phyloP scores from a whole-genome alignment of 352 stramenopile species.

The Aphanomyces stellatus region DNA sequence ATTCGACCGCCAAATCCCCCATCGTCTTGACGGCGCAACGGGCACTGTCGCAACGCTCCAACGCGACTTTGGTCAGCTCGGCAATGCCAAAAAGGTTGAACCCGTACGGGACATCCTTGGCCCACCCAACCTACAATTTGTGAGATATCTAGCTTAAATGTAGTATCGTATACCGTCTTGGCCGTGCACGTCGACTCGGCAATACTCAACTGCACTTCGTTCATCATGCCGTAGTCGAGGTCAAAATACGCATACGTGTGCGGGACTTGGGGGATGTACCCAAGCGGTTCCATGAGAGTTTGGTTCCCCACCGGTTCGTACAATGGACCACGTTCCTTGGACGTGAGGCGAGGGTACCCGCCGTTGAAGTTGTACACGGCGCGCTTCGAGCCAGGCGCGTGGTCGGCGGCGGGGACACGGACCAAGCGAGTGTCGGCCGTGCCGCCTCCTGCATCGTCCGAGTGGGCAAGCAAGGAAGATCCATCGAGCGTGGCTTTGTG shows the following conservation, averaged over 20 bases:
- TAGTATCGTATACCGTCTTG: conserved; percentile 35
- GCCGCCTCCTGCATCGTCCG: conserved; percentile 60
- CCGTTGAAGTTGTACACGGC: conserved; percentile 34
- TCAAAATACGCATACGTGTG: conserved; percentile 93
- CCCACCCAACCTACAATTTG: conserved; percentile 50
- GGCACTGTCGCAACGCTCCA: conserved; percentile 82
- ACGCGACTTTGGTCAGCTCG: conserved; percentile 84
- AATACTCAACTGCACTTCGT: conserved; percentile 91
- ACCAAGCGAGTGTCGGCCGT: conserved; percentile 87
- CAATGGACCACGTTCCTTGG: conserved; percentile 49
- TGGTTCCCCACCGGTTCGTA: conserved; percentile 43
- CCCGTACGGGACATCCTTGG: conserved; percentile 43
- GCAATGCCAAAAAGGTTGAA: conserved; percentile 87
- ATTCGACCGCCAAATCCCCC: conserved; percentile 83
- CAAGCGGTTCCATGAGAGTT: conserved; percentile 45
- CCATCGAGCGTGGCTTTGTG: conserved; percentile 65
- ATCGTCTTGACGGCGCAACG: conserved; percentile 83
- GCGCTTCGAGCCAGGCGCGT: conserved; percentile 30
- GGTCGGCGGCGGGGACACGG: conserved; percentile 80
- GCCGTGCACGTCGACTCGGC: conserved; percentile 90
- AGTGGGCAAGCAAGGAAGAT: conserved; percentile 85
- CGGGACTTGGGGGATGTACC: conserved; percentile 82
- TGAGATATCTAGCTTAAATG: too few relatives aligned
- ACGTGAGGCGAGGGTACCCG: conserved; percentile 67
- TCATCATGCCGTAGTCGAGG: conserved; percentile 92